phyloP scores from a whole-genome alignment of 2,329 filamentous ascomycete species.

The Proliferodiscus dingleyae region DNA sequence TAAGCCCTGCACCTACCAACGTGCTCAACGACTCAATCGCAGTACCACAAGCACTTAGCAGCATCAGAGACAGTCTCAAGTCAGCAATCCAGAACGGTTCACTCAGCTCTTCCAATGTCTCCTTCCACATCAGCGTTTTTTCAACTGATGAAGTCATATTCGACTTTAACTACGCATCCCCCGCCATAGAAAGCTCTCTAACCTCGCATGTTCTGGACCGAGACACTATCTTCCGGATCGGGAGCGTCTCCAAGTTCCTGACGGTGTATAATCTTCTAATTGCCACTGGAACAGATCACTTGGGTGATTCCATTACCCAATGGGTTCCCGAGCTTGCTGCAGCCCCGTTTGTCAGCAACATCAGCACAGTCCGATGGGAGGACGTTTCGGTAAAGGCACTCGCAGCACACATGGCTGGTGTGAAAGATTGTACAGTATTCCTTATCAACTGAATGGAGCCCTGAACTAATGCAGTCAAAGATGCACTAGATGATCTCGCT shows the following conservation, averaged over 20 bases:
- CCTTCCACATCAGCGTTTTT: too few species aligned
- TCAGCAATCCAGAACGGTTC: constrained; percentile 5
- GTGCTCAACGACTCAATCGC: constrained; percentile 1
- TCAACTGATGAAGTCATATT: too few species aligned
- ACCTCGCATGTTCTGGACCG: constrained; percentile 34
- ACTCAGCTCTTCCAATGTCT: constrained; percentile 33
- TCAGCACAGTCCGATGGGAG: constrained; percentile 18
- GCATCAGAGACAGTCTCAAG: too few species aligned
- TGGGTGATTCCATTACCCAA: constrained; percentile 38
- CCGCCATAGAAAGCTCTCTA: constrained; percentile 24
- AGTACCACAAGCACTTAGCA: too few species aligned
- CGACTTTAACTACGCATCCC: constrained; percentile 33
- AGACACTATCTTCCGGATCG: constrained; percentile 38
- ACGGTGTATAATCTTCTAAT: constrained; percentile 39
- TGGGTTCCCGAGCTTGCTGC: constrained; percentile 38
- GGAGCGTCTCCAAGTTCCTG: constrained; percentile 42
- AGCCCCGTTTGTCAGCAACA: constrained; percentile 10
- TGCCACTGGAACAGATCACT: constrained; percentile 36
- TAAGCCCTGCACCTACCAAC: constrained; percentile 2
- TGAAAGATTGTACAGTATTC: constrained; percentile 10
- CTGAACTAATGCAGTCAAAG: constrained; percentile 21
- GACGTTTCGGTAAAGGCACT: constrained; percentile 18
- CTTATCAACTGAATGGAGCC: constrained; percentile 3
- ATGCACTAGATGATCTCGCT: too few species aligned
- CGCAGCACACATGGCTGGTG: constrained; percentile 18